These are phyloP conservation scores for Lasiodiplodia hormozganensis DNA, from an alignment of 2,329 filamentous ascomycete species.

Conservation along the genomic window DNA sequence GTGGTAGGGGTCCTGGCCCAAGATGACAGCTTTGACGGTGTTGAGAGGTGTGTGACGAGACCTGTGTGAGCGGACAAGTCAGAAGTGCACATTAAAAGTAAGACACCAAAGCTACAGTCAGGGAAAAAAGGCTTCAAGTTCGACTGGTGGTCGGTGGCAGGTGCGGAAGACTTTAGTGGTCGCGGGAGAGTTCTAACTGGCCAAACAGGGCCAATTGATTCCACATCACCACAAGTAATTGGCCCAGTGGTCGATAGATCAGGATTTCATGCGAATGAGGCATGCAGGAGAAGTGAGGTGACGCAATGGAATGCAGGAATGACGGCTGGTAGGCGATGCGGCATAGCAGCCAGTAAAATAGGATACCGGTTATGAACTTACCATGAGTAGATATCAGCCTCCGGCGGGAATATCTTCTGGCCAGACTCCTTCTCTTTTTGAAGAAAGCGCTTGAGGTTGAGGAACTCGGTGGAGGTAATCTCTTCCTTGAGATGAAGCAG, in stretches of 20 bases:
- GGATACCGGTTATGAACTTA: slow-evolving; percentile 51
- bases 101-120: not conserved
- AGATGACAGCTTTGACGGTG: slow-evolving; percentile 88
- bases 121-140: too few species aligned
- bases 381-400: slow-evolving; percentile 94
- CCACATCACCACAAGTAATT: not conserved
- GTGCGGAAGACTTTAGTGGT: not conserved
- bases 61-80: slow-evolving; percentile 58
- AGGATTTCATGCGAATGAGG: not conserved
- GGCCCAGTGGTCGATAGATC: not conserved
- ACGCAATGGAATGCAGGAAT: not conserved
- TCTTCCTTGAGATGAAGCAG: slow-evolving; percentile 88
- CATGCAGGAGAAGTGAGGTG: not conserved
- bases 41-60: slow-evolving; percentile 90
- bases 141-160: not conserved
- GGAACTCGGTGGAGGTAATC: slow-evolving; percentile 77
- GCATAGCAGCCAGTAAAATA: slow-evolving; percentile 2
- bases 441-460: slow-evolving; percentile 87
- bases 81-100: not conserved
- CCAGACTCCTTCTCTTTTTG: slow-evolving; percentile 75
- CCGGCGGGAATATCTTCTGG: slow-evolving; percentile 85
- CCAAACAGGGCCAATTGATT: not conserved
- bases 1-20: slow-evolving; percentile 98
- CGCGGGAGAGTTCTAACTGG: not conserved
- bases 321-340: not conserved